Conservation (phyloP, 148 eudicot species). For the Camellia sinensis region DNA sequence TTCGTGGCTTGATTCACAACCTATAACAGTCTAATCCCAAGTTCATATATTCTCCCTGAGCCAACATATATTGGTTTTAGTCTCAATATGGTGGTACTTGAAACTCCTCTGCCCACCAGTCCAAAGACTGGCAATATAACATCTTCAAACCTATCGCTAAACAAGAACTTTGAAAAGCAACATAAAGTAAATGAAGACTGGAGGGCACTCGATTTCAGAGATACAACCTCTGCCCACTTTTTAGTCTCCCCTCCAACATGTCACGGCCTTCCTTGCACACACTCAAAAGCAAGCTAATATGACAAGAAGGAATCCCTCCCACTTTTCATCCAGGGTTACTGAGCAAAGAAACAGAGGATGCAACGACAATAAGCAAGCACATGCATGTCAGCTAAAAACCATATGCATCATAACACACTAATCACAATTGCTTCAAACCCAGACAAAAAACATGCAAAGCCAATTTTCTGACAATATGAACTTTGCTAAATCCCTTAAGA, state of each 20-base stretch:
- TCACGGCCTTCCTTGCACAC: not conserved
- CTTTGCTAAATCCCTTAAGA: not conserved
- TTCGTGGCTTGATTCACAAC: not conserved
- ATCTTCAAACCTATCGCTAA: not conserved
- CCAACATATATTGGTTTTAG: not conserved
- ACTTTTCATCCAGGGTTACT: not conserved
- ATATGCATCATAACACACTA: not conserved
- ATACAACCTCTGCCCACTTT: not conserved
- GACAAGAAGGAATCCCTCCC: too few species aligned
- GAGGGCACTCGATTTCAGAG: not conserved
- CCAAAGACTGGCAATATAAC: not conserved
- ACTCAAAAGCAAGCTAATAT: not conserved
- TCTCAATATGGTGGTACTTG: not conserved
- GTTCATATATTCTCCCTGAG: not conserved
- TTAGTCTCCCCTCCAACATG: not conserved
- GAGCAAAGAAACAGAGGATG: not conserved
- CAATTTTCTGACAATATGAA: not conserved
- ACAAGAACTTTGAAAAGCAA: not conserved
- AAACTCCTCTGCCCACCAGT: not conserved
- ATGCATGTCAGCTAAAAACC: not conserved
- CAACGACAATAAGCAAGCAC: not conserved
- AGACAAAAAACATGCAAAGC: not conserved
- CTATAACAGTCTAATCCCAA: not conserved
- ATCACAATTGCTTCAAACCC: not conserved
- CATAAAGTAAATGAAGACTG: not conserved